Base-by-base conservation (phyloP, 495 filamentous ascomycete genomes). In the Penicillium antarcticum region DNA sequence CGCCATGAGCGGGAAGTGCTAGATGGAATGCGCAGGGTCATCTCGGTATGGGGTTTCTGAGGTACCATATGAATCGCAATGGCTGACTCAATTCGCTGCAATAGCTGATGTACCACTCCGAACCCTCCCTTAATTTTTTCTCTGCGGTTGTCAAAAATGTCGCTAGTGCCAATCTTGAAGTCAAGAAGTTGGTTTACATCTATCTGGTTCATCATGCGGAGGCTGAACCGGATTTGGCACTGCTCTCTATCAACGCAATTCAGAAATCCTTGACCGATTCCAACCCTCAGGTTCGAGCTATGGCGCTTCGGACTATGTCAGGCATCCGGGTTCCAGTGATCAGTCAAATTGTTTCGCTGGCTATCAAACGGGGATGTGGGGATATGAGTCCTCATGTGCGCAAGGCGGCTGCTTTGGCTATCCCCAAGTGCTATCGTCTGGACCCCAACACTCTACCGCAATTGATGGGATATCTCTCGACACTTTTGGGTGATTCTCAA, bases 121-220 rank as follows among this genome's bases (percentile, higher is more conserved):
- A 90, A 57, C 85, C 87, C 38, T 90, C 89, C 55, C 80, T 94
- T 10, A 80, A 86, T 13, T 92, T 90, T 74, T 97, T 98, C 69
- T 92, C 94, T 10, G 86, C 89, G 18, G 87, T 97, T 46, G 89
- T 98, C 62, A 98, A 98, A 74, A 97, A 97, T 58, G 89, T 95
- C 19, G 91, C 92, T 19, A 95, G 86, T 31, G 84, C 92, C 23
- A 92, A 86, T 57, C 77, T 96, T 62, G 91, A 95, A 66, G 89
- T 97, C 60, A 95, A 96, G 71, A 97, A 97, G 65, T 81, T 98
- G 40, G 94, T 98, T 49, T 97, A 97, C 76, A 95, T 96, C 65
- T 97, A 95, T 68, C 84, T 98, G 51, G 85, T 97, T 52, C 87
- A 91, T 63, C 90, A 97, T 81, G 92, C 94, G 61, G 94, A 97